Evolutionary conservation across 352 stramenopile species (phyloP), one percentile per base, ranked within the genome.

Genomic region (Pythium apleroticum): DNA sequence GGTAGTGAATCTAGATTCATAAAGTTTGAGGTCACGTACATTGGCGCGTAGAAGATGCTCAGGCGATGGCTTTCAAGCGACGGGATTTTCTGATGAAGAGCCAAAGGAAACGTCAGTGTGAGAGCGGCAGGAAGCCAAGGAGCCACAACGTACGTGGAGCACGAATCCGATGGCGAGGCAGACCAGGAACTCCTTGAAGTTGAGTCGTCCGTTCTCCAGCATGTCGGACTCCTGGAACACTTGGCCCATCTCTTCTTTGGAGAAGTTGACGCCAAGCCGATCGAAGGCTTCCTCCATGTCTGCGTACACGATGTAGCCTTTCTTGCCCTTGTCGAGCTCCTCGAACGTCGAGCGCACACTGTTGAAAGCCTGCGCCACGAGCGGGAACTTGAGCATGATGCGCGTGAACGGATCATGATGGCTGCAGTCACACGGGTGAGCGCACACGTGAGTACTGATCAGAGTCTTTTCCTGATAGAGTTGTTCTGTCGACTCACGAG

Each of bases 161-260:
- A 97, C 81, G 57, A 94, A 97, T 30, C 78, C 84, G 28, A 97
- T 91, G 0, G 84, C 88, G 45, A 97, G 81, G 37, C 86, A 95
- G 7, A 93, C 81, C 52, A 97, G 81, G 43, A 96, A 96, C 68
- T 96, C 89, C 56, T 94, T 95, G 66, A 96, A 96, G 25, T 68
- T 90, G 17, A 97, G 78, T 37, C 74, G 74, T 50, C 86, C 86
- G 59, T 88, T 84, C 58, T 94, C 79, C 57, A 81, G 74, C 80
- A 96, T 90, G 59, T 96, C 88, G 30, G 87, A 92, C 58, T 95
- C 87, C 46, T 90, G 67, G 52, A 92, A 90, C 17, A 91, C 81
- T 57, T 93, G 80, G 5, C 73, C 52, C 54, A 91, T 85, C 55
- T 94, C 86, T 28, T 89, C 82, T 22, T 76, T 69, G 22, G 84